phyloP scores from a whole-genome alignment of 129 eudicot species.

The Deinandra increscens region DNA sequence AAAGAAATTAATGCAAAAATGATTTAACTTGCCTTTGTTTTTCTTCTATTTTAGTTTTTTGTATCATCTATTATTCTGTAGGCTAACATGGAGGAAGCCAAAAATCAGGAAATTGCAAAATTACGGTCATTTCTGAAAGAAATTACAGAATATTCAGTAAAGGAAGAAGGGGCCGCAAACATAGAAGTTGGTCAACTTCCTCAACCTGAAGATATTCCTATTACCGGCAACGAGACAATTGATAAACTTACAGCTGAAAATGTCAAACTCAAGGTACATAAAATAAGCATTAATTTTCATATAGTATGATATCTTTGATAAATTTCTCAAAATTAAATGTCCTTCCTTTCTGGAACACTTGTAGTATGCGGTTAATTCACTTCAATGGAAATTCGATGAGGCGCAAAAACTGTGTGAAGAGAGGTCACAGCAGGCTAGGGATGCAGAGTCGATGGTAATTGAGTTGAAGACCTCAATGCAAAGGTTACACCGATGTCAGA shows the following conservation, averaged over 20 bases:
- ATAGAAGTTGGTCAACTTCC: constrained; percentile 43
- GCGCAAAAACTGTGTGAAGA: constrained; percentile 65
- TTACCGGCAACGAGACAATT: constrained; percentile 42
- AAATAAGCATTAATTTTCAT: neutral
- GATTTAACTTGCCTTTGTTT: neutral
- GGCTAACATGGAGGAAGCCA: constrained; percentile 70
- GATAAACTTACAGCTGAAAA: constrained; percentile 60
- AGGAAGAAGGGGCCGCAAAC: constrained; percentile 57
- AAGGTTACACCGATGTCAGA: constrained; percentile 46
- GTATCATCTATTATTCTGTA: constrained; percentile 17
- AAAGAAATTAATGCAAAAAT: neutral
- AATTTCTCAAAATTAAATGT: neutral
- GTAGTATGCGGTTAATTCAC: constrained; percentile 56
- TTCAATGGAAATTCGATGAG: constrained; percentile 63
- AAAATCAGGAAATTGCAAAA: constrained; percentile 51
- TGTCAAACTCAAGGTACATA: constrained; percentile 43
- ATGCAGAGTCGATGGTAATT: constrained; percentile 70
- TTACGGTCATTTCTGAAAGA: constrained; percentile 52
- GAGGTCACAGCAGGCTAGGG: constrained; percentile 55
- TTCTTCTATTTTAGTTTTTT: constrained; percentile 7
- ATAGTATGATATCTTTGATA: neutral
- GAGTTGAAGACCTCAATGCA: constrained; percentile 70
- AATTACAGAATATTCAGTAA: constrained; percentile 39
- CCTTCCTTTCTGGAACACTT: constrained; percentile 16
- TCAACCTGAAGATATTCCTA: constrained; percentile 45